Base-by-base conservation (phyloP, 2,329 filamentous ascomycete species). In the Arthrinium phaeospermum region DNA sequence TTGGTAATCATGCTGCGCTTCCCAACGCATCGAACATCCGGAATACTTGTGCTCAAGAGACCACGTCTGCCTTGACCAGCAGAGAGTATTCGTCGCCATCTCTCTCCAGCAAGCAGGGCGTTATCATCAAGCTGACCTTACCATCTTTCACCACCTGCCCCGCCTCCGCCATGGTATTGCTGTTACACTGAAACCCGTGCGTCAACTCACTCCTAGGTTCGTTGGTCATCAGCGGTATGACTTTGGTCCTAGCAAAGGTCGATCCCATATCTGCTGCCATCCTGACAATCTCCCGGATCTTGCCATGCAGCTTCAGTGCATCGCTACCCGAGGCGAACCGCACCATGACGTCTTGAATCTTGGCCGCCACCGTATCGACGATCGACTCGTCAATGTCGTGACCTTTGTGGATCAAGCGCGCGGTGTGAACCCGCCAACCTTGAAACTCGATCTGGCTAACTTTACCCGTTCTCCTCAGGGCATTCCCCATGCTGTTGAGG, bases 11-110 rank as follows among this genome's bases (percentile, higher is more conserved):
- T 57, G 51, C 4, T 10, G 22, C 5, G 34, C 51, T 45, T 22
- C 69, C 19, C 27, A 19, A 19, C 27, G 51, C 24, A 37, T 37
- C 19, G 37, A 69, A 69, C 6, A 24, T 27, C 45, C 64, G 24
- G 7, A 41, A 7, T 3, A 14, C 7, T 8, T 41, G 27, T 53
- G 30, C 51, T 76, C 69, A 79, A 67, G 76, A 78, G 45, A 78
- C 74, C 30, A 80, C 77, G 34, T 79, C 78, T 13, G 79, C 78
- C 74, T 80, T 80, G 57, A 75, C 75, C 1, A 79, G 68, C 22
- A 79, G 72, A 14, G 71, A 61, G 71, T 78, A 80, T 3, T 68
- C 69, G 6, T 77, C 75, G 7, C 22, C 68, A 1, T 78, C 76
- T 67, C 74, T 75, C 72, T 77, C 77, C 3, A 80, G 70, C 1